These are phyloP conservation scores for carrot (Daucus carota) DNA, from an alignment of 129 eudicot species.

Conservation along the genomic window DH1_v3.0 NC_030387.2:30916001-30916500, in stretches of 20 bases:
- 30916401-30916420: conserved; percentile 88
- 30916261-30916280: conserved; percentile 84
- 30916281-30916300: conserved; percentile 85
- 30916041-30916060: neutral
- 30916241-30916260: conserved; percentile 93
- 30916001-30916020: neutral
- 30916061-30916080: neutral
- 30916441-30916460: neutral
- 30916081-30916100: neutral
- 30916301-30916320: conserved; percentile 74
- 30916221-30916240: conserved; percentile 85
- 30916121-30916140: neutral
- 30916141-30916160: neutral
- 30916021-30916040: neutral
- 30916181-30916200: neutral
- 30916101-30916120: neutral
- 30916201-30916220: conserved; percentile 50
- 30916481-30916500: neutral
- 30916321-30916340: conserved; percentile 75
- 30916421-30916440: conserved; percentile 55
- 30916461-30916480: neutral
- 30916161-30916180: neutral
- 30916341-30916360: conserved; percentile 71
- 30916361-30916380: conserved; percentile 88
- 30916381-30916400: conserved; percentile 85